Conservation (phyloP, 73 alveolate species). For the Paraurostyla sp. region DNA sequence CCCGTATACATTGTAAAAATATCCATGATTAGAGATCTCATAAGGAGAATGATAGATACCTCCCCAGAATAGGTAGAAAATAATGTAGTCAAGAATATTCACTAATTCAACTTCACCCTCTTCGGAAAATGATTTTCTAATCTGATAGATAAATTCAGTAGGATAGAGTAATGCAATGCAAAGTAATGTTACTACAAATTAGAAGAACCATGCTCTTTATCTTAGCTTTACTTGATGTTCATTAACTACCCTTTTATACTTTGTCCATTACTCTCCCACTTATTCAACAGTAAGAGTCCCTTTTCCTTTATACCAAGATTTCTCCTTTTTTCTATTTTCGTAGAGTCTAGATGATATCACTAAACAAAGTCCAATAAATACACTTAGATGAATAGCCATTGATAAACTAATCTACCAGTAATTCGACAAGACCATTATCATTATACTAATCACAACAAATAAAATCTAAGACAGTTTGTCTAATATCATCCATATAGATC, state of each 20-base stretch:
- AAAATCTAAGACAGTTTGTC: conserved; percentile 16
- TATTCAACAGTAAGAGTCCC: conserved; percentile 33
- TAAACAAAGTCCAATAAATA: conserved; percentile 47
- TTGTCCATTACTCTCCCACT: conserved; percentile 56
- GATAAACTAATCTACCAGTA: conserved; percentile 45
- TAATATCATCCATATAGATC: conserved; percentile 35
- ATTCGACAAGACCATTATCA: conserved; percentile 48
- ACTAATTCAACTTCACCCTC: conserved; percentile 8
- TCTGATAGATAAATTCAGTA: conserved; percentile 36
- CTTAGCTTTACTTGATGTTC: conserved; percentile 19
- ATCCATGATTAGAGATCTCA: conserved; percentile 12
- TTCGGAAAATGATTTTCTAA: background rate
- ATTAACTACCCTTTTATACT: conserved; percentile 45
- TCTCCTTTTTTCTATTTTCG: conserved; percentile 53
- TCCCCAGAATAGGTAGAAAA: conserved; percentile 55
- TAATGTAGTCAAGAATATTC: conserved; percentile 17
- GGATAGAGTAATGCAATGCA: conserved; percentile 45
- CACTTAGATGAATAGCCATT: conserved; percentile 35
- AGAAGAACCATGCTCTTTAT: conserved; percentile 55
- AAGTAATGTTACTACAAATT: conserved; percentile 36
- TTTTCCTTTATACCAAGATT: background rate
- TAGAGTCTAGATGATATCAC: conserved; percentile 38
- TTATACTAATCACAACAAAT: conserved; percentile 27
- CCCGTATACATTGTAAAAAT: conserved; percentile 36
- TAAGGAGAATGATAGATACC: conserved; percentile 62